Evolutionary conservation across 805 yeast genomes (phyloP), one percentile per base, ranked within the genome.

Genomic region (Zygotorulaspora sp.): DNA sequence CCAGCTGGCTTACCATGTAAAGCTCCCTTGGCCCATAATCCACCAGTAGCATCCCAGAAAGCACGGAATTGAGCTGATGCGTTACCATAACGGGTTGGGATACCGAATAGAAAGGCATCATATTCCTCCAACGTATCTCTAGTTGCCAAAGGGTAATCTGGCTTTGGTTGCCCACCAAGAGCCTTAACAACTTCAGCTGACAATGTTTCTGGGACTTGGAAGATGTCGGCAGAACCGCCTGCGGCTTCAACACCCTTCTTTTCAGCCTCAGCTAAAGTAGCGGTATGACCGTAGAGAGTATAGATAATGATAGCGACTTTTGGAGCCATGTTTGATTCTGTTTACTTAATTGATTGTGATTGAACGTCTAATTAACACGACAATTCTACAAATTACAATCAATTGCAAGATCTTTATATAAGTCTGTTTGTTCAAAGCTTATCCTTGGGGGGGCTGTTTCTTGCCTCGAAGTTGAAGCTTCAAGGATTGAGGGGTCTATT

Each of bases 71-170:
- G 94, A 34, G 86, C 82, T 38, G 95, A 90, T 64, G 72, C 65
- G 61, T 72, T 75, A 64, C 96, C 96, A 59, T 67, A 87, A 66
- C 95, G 78, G 39, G 95, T 83, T 54, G 95, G 94, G 51, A 83
- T 62, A 58, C 96, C 96, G 52, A 87, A 83, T 48, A 88, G 49
- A 67, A 82, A 77, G 32, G 89, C 95, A 57, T 88, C 95, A 68
- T 80, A 83, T 47, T 71, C 66, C 3, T 65, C 57, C 49, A 87
- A 69, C 13, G 77, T 72, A 14, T 75, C 82, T 7, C 62, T 52
- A 11, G 83, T 70, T 35, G 85, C 85, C 53, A 75, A 66, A 49
- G 92, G 89, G 45, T 68, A 67, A 40, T 71, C 71, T 42, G 82
- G 78, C 59, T 78, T 77, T 38, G 75, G 69, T 29, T 85, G 78